Percentiles rank a stretch among this genome's conserved stretches.
Evolutionary conservation across 2,329 filamentous ascomycete species (phyloP).

Genomic region (Leptographium flavum): DNA sequence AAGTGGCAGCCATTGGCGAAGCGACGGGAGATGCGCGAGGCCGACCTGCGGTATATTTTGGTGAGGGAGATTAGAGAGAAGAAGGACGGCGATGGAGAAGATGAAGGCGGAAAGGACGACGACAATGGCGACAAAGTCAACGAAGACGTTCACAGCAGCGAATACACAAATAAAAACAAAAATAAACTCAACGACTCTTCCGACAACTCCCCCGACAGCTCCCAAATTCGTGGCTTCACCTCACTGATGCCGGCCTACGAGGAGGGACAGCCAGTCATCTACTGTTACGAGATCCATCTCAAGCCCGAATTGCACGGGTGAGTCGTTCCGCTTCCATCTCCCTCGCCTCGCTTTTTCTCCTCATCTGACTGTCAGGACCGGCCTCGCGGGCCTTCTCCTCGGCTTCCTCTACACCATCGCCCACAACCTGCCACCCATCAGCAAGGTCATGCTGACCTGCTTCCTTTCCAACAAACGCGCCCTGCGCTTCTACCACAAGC

Average conservation of each 20-base stretch:
- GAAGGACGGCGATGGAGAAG: not conserved
- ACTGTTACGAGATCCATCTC: conserved; percentile 70
- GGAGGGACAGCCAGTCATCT: conserved; percentile 50
- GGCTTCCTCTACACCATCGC: conserved; percentile 38
- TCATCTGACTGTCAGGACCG: conserved; percentile 30
- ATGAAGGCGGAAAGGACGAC: not conserved
- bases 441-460: conserved; percentile 62
- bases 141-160: no score
- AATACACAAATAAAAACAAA: not conserved
- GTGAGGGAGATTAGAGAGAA: conserved; percentile 19
- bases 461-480: conserved; percentile 48
- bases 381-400: conserved; percentile 49
- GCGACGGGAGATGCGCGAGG: conserved; percentile 51
- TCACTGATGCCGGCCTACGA: conserved; percentile 64
- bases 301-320: conserved; percentile 38
- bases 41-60: conserved; percentile 54
- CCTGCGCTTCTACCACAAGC: conserved; percentile 43
- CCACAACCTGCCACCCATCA: conserved; percentile 34
- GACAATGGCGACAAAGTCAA: not conserved
- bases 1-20: conserved; percentile 53
- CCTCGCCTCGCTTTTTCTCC: not conserved
- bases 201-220: conserved; percentile 9
- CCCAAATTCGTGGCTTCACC: conserved; percentile 42
- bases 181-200: not conserved
- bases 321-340: conserved; percentile 9